These are phyloP conservation scores for Leishmania arabica DNA, from an alignment of 208 protist species.

Conservation along the genomic window DNA sequence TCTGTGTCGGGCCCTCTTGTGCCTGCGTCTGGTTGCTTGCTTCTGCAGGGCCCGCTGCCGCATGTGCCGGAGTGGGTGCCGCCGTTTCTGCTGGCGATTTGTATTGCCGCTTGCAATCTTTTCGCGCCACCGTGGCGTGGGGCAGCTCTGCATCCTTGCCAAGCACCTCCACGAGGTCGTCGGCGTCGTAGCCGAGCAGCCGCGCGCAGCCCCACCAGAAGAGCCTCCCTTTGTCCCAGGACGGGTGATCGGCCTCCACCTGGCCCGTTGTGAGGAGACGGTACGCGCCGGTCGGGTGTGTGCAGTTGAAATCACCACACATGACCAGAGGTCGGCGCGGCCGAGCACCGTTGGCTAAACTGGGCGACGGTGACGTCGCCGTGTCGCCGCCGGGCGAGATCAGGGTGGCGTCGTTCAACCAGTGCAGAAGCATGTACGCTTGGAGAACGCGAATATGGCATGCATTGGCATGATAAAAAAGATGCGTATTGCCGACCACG, in stretches of 20 bases:
- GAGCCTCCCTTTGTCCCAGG: slow-evolving; percentile 84
- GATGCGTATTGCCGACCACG: slow-evolving; percentile 89
- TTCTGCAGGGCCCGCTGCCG: background rate
- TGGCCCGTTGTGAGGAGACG: slow-evolving; percentile 76
- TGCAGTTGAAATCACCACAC: slow-evolving; percentile 92
- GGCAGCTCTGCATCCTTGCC: slow-evolving; percentile 22
- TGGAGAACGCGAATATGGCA: slow-evolving; percentile 93
- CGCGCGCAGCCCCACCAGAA: slow-evolving; percentile 88
- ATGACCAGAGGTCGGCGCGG: slow-evolving; percentile 49
- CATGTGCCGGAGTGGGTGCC: background rate
- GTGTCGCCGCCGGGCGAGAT: background rate
- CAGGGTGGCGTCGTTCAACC: slow-evolving; percentile 20
- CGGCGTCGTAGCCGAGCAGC: slow-evolving; percentile 60
- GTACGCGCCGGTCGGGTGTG: slow-evolving; percentile 79
- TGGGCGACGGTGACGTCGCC: background rate
- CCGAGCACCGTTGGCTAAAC: background rate
- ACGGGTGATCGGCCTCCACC: slow-evolving; percentile 62
- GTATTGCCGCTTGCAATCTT: slow-evolving; percentile 11
- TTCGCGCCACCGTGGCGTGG: slow-evolving; percentile 12
- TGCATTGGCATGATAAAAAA: slow-evolving; percentile 91
- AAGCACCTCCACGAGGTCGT: slow-evolving; percentile 37
- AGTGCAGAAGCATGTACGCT: slow-evolving; percentile 62
- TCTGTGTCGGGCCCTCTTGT: background rate
- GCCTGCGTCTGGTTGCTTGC: background rate
- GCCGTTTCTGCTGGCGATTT: background rate